Percentiles rank a stretch among this genome's conserved stretches.
These are phyloP conservation scores for Pontederia crassipes DNA, from an alignment of 176 grass and related monocot genomes.

Conservation along the genomic window DNA sequence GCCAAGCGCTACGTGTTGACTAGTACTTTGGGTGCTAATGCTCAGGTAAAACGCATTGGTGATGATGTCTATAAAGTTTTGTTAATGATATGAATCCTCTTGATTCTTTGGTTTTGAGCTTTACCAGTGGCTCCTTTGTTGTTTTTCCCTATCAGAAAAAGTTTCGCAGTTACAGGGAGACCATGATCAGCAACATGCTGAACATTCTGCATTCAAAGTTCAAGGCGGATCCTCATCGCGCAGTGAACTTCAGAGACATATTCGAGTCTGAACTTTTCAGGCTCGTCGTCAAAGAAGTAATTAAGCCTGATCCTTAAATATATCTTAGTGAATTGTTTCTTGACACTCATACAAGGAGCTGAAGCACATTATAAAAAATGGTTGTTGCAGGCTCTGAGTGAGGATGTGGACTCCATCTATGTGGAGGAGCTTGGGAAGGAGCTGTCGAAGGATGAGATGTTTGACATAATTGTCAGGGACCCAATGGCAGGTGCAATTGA, in stretches of 20 bases:
- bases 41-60: no score
- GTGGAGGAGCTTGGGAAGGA: conserved; percentile 63
- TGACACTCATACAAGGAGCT: no score
- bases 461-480: conserved; percentile 38
- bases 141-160: conserved; percentile 35
- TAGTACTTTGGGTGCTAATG: conserved; percentile 47
- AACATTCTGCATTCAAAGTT: conserved; percentile 23
- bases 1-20: conserved; percentile 67
- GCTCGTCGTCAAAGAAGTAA: conserved; percentile 52
- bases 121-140: no score
- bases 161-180: conserved; percentile 39
- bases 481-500: conserved; percentile 78
- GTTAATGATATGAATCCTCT: no score
- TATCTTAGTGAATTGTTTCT: neutral
- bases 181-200: conserved; percentile 48
- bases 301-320: neutral
- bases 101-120: no score
- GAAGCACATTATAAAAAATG: no score
- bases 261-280: conserved; percentile 61
- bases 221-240: conserved; percentile 30
- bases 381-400: conserved; percentile 42
- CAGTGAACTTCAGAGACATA: conserved; percentile 53
- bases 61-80: no score
- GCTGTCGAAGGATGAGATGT: conserved; percentile 48
- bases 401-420: conserved; percentile 47